A percentile compares a stretch with the other conserved stretches of the same genome.
These are phyloP conservation scores for Hanseniaspora meyeri DNA, from an alignment of 805 yeast genomes.

Conservation along the genomic window DNA sequence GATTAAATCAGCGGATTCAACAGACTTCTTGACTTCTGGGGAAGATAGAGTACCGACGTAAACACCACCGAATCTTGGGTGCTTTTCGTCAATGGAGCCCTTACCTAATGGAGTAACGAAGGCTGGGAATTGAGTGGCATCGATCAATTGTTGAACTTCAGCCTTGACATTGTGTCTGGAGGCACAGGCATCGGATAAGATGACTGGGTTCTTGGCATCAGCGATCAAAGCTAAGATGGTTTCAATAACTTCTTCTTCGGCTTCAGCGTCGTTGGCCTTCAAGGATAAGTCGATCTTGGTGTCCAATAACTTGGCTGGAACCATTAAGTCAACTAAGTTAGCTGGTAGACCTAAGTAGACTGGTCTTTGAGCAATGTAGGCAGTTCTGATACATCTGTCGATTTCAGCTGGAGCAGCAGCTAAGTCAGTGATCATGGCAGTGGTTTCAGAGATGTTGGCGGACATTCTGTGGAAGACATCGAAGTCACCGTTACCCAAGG, in stretches of 20 bases:
- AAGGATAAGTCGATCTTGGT: slow-evolving; percentile 53
- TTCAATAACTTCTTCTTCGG: slow-evolving; percentile 52
- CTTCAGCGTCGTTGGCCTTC: slow-evolving; percentile 45
- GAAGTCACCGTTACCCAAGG: slow-evolving; percentile 74
- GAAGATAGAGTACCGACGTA: slow-evolving; percentile 71
- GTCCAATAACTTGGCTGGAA: slow-evolving; percentile 44
- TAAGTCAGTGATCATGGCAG: slow-evolving; percentile 52
- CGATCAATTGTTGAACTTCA: slow-evolving; percentile 53
- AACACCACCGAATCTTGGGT: slow-evolving; percentile 69
- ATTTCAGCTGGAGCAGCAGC: slow-evolving; percentile 55
- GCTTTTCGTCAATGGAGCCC: slow-evolving; percentile 60
- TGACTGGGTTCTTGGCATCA: slow-evolving; percentile 54
- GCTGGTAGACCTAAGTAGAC: slow-evolving; percentile 76
- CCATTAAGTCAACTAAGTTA: slow-evolving; percentile 56
- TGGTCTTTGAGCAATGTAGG: slow-evolving; percentile 63
- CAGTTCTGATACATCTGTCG: slow-evolving; percentile 62
- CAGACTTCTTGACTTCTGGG: slow-evolving; percentile 59
- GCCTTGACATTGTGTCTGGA: slow-evolving; percentile 56
- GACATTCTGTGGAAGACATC: slow-evolving; percentile 72
- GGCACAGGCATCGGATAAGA: slow-evolving; percentile 81
- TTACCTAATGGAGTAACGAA: slow-evolving; percentile 88
- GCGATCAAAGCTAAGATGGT: slow-evolving; percentile 40
- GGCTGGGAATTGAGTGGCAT: slow-evolving; percentile 63
- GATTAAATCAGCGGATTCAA: slow-evolving; percentile 62
- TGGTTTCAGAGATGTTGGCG: slow-evolving; percentile 53